Conservation (phyloP, 2,329 filamentous ascomycete genomes). For the Aspergillus bombycis region DNA sequence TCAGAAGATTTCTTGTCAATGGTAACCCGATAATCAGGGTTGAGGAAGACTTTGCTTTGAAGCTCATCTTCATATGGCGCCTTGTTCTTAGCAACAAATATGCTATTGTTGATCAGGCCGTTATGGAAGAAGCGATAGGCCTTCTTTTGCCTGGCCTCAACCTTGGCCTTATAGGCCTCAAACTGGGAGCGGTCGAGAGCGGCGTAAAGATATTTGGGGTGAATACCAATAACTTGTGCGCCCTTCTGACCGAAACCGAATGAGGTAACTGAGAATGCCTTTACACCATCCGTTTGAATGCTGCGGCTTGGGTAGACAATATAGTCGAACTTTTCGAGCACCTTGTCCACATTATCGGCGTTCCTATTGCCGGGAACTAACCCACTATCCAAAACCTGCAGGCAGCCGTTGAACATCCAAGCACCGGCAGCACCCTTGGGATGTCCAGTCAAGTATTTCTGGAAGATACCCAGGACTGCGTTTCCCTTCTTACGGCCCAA, state of each 20-base stretch:
- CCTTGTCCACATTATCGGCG: conserved; percentile 92
- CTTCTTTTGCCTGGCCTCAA: conserved; percentile 94
- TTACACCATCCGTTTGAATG: conserved; percentile 97
- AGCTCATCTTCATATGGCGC: conserved; percentile 88
- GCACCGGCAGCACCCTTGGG: conserved; percentile 98
- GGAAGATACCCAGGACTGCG: conserved; percentile 94
- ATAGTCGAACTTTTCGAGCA: conserved; percentile 97
- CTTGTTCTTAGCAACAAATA: conserved; percentile 94
- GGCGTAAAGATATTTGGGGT: conserved; percentile 93
- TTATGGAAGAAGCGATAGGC: conserved; percentile 99
- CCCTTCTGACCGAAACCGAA: conserved; percentile 99
- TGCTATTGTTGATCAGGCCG: conserved; percentile 93
- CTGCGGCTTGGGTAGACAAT: conserved; percentile 94
- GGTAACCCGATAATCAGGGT: conserved; percentile 85
- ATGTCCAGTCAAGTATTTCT: conserved; percentile 98
- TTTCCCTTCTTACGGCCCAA: conserved; percentile 96
- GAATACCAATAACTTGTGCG: conserved; percentile 93
- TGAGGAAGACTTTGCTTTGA: conserved; percentile 85
- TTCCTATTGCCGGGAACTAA: conserved; percentile 97
- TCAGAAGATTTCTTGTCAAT: conserved; percentile 84
- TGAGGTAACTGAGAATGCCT: conserved; percentile 97
- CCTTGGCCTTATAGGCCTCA: conserved; percentile 80
- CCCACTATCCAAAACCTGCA: conserved; percentile 92
- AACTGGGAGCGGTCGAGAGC: conserved; percentile 88
- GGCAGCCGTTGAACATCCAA: conserved; percentile 99